Base-by-base conservation (phyloP, 2,329 filamentous ascomycete species). In the Neonectria sp. region DNA sequence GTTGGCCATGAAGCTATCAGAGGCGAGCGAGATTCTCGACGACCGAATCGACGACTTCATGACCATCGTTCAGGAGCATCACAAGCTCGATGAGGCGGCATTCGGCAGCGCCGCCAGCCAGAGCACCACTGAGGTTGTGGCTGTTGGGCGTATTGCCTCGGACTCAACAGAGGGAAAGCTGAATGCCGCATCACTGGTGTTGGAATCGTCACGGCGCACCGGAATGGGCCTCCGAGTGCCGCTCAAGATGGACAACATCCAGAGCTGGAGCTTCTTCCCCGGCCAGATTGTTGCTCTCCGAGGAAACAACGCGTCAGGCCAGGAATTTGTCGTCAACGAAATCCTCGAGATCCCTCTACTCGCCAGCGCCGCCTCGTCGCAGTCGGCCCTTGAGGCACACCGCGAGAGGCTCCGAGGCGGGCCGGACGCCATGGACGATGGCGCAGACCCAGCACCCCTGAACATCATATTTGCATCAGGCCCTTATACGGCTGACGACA, bases 31-130 rank as follows among this genome's bases (percentile, higher is more conserved):
- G 79, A 93, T 97, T 51, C 87, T 98, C 8, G 96, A 99, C 81
- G 95, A 98, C 81, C 89, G 95, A 74, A 98, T 99, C 83, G 95
- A 98, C 75, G 94, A 95, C 69, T 97, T 98, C 76, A 87, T 90
- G 66, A 83, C 85, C n/a, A 80, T 95, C 2, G 86, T 97, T 6
- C 91, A 93, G 81, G 89, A 92, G 63, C 86, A 95, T 71, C 89
- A 97, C 80, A 85, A 88, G 15, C 84, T 97, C 6, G 93, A 96
- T 21, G 92, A 96, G 66, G 88, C 89, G 21, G 92, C 90, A 0
- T 97, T 99, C 79, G 95, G 95, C 55, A 97, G 93, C 78, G 94
- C 96, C 13, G 93, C 94, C 25, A 90, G 88, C 60, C 93, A 97
- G 79, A 93, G 93, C 71, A 97, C 94, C 2, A 91, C 90, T 25